A percentile compares a stretch with the other conserved stretches of the same genome.
Conservation (phyloP, 1,284 basidiomycete species). For the Erythrobasidium hasegawianum region DNA sequence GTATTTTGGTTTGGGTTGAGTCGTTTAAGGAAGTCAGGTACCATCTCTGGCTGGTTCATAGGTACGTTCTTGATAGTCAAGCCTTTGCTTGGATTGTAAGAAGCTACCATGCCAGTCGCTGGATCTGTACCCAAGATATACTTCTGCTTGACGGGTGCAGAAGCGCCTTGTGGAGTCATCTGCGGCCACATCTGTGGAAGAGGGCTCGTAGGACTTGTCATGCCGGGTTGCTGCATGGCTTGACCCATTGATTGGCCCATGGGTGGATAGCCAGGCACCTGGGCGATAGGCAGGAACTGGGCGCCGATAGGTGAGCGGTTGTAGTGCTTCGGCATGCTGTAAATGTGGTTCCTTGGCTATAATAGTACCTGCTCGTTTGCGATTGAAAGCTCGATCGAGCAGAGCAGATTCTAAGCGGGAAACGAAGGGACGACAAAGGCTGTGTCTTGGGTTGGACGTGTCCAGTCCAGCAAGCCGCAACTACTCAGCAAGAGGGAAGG, state of each 20-base stretch:
- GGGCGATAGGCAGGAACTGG: background rate
- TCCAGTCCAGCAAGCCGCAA: too few relatives aligned
- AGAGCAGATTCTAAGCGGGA: too few relatives aligned
- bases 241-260: background rate
- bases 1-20: background rate
- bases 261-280: background rate
- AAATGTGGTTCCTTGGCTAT: too few relatives aligned
- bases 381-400: too few relatives aligned
- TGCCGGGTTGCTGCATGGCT: background rate
- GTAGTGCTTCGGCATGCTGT: background rate
- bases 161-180: background rate
- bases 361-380: too few relatives aligned
- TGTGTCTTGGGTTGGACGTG: too few relatives aligned
- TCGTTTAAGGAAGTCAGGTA: background rate
- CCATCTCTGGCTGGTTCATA: slow-evolving; percentile 3
- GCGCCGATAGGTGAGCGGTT: background rate
- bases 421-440: too few relatives aligned
- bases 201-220: too few relatives aligned
- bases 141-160: background rate
- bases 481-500: too few relatives aligned
- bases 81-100: slow-evolving; percentile 4
- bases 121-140: background rate
- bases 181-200: background rate
- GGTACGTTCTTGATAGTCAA: slow-evolving; percentile 1
- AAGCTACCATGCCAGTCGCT: background rate